A percentile compares a stretch with the other conserved stretches of the same genome.
These are phyloP conservation scores for Saturnispora diversa DNA, from an alignment of 805 yeast species.

Conservation along the genomic window DNA sequence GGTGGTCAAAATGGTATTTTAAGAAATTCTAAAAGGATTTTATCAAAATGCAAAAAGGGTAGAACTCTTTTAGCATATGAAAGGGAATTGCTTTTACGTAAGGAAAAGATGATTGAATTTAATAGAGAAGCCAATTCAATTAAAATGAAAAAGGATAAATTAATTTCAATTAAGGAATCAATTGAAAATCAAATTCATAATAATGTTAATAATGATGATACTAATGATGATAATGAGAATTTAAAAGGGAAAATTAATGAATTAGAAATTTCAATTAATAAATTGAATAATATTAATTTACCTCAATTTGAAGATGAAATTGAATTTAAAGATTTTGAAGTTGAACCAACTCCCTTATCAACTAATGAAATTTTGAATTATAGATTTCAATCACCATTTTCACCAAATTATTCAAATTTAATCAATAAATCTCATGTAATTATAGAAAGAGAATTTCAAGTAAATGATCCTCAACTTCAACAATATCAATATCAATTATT, in stretches of 20 bases:
- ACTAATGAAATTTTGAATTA: conserved; percentile 3
- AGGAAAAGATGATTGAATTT: conserved; percentile 22
- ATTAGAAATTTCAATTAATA: background rate
- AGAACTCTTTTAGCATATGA: conserved; percentile 25
- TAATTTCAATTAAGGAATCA: background rate
- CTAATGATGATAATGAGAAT: background rate
- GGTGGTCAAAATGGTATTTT: conserved; percentile 27
- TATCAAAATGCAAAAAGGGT: conserved; percentile 14
- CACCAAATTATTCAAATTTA: too few species aligned
- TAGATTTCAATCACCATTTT: too few species aligned
- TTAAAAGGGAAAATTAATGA: conserved; percentile 1
- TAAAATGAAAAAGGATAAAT: background rate
- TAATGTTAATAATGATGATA: background rate
- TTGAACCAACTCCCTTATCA: background rate
- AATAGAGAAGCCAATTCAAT: conserved; percentile 4
- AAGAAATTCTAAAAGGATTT: background rate
- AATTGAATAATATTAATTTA: conserved; percentile 2
- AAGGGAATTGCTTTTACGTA: conserved; percentile 26
- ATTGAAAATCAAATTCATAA: conserved; percentile 3
- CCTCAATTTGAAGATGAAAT: conserved; percentile 15
- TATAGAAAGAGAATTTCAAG: conserved; percentile 24
- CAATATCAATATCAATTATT: conserved; percentile 27
- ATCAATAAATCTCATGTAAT: too few species aligned
- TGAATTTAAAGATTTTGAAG: conserved; percentile 4
- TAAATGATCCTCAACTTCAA: conserved; percentile 33